These are phyloP conservation scores for Oryza australiensis DNA, from an alignment of 176 grass and related monocot genomes.

Conservation along the genomic window DNA sequence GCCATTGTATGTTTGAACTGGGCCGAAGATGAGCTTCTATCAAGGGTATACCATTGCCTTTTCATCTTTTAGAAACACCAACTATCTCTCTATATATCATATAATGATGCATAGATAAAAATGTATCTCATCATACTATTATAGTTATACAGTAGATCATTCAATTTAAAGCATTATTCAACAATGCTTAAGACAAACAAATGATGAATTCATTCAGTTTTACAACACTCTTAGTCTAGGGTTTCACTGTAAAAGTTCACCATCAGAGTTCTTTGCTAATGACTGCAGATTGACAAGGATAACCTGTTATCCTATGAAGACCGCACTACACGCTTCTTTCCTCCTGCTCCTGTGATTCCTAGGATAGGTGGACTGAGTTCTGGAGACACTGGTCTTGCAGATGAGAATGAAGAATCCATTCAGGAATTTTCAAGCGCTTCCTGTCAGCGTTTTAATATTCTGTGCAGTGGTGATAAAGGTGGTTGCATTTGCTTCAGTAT, in stretches of 20 bases:
- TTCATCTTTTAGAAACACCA: constrained; percentile 6
- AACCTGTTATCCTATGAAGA: constrained; percentile 76
- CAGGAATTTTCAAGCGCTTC: constrained; percentile 71
- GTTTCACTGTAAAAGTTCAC: constrained; percentile 15
- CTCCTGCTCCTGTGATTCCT: constrained; percentile 85
- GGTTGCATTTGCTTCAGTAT: constrained; percentile 97
- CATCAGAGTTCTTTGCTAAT: constrained; percentile 26
- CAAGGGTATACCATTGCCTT: constrained; percentile 50
- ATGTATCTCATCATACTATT: background rate
- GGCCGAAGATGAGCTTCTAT: constrained; percentile 62
- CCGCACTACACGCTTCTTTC: constrained; percentile 86
- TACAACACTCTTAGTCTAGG: background rate
- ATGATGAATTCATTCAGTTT: constrained; percentile 23
- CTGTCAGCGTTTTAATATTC: constrained; percentile 84
- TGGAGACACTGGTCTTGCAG: constrained; percentile 57
- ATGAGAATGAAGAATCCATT: constrained; percentile 69
- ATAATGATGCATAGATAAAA: background rate
- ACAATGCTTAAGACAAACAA: background rate
- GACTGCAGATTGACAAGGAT: constrained; percentile 60
- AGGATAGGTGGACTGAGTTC: constrained; percentile 83
- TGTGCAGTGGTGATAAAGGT: constrained; percentile 80
- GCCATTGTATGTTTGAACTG: constrained; percentile 92
- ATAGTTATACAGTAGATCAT: background rate
- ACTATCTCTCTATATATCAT: constrained; percentile 18
- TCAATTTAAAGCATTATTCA: background rate